A percentile compares a stretch with the other conserved stretches of the same genome.
These are phyloP conservation scores for Pascua guehoae DNA, from an alignment of 1,284 basidiomycete species.

Conservation along the genomic window DNA sequence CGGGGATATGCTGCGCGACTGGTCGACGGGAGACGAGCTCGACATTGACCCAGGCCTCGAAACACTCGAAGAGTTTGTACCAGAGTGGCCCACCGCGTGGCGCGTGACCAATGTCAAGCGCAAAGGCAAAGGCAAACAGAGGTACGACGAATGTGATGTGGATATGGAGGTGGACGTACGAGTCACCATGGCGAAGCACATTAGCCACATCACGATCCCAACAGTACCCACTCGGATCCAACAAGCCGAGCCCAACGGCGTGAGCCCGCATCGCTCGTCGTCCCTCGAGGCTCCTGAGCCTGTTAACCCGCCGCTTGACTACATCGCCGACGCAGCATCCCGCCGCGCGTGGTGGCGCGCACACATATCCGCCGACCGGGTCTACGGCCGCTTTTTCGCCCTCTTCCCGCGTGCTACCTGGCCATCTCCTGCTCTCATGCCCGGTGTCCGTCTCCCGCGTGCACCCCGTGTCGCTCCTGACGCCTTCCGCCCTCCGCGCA, in stretches of 20 bases:
- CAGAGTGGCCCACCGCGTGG: slow-evolving; percentile 17
- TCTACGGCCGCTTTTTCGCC: slow-evolving; percentile 23
- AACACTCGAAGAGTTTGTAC: slow-evolving; percentile 25
- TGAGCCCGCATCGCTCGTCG: background rate
- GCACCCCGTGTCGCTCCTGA: background rate
- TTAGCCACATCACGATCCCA: background rate
- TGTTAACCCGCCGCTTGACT: background rate
- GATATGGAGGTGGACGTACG: too few relatives aligned
- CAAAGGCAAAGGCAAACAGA: background rate
- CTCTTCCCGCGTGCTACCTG: slow-evolving; percentile 12
- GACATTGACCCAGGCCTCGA: slow-evolving; percentile 14
- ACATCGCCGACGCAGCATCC: background rate
- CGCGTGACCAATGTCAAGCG: background rate
- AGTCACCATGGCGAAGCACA: too few relatives aligned
- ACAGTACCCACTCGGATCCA: background rate
- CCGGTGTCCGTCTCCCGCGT: slow-evolving; percentile 6
- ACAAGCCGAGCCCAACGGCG: background rate
- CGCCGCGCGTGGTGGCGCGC: slow-evolving; percentile 25
- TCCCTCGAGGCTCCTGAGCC: background rate
- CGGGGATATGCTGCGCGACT: background rate
- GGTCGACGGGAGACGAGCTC: background rate
- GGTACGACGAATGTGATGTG: too few relatives aligned
- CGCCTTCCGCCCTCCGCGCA: slow-evolving; percentile 13
- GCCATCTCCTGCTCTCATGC: background rate
- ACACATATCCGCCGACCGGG: slow-evolving; percentile 16